A percentile compares a stretch with the other conserved stretches of the same genome.
phyloP scores from a whole-genome alignment of 192 early-diverging fungal genomes.

The Linnemannia exigua region DNA sequence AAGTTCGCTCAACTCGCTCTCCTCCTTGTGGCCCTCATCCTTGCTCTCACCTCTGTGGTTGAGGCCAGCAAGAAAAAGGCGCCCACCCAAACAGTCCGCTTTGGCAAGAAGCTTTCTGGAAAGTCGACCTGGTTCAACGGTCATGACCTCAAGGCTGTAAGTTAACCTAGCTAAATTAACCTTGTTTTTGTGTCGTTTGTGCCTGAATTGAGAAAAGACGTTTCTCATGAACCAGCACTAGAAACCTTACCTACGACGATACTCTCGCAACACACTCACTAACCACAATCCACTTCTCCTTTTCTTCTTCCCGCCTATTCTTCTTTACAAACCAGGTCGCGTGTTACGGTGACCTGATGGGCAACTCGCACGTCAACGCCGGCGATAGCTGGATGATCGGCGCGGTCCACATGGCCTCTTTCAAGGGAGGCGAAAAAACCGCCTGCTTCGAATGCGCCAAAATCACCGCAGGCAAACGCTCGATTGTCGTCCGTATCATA shows the following conservation, averaged over 20 bases:
- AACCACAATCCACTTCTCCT: neutral
- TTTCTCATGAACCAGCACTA: neutral
- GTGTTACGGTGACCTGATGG: slow-evolving; percentile 46
- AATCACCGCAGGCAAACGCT: slow-evolving; percentile 25
- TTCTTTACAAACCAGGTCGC: slow-evolving; percentile 23
- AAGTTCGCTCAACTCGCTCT: slow-evolving; percentile 43
- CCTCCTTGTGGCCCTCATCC: slow-evolving; percentile 34
- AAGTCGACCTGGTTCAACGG: slow-evolving; percentile 53
- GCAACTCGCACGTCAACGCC: slow-evolving; percentile 46
- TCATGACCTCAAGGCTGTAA: slow-evolving; percentile 44
- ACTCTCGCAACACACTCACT: neutral
- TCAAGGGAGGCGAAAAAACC: slow-evolving; percentile 18
- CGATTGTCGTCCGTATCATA: slow-evolving; percentile 46
- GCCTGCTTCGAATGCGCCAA: slow-evolving; percentile 55
- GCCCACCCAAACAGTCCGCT: slow-evolving; percentile 25
- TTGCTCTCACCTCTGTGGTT: slow-evolving; percentile 35
- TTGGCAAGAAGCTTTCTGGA: slow-evolving; percentile 18
- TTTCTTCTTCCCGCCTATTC: neutral
- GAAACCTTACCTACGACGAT: neutral
- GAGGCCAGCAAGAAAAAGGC: slow-evolving; percentile 20
- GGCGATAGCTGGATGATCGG: slow-evolving; percentile 45
- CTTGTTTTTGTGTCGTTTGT: neutral
- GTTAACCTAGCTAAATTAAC: neutral
- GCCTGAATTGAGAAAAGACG: neutral
- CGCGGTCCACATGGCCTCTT: slow-evolving; percentile 39